A percentile compares a stretch with the other conserved stretches of the same genome.
Evolutionary conservation across 2,329 filamentous ascomycete genomes (phyloP).

Genomic region (Cladophialophora psammophila): DNA sequence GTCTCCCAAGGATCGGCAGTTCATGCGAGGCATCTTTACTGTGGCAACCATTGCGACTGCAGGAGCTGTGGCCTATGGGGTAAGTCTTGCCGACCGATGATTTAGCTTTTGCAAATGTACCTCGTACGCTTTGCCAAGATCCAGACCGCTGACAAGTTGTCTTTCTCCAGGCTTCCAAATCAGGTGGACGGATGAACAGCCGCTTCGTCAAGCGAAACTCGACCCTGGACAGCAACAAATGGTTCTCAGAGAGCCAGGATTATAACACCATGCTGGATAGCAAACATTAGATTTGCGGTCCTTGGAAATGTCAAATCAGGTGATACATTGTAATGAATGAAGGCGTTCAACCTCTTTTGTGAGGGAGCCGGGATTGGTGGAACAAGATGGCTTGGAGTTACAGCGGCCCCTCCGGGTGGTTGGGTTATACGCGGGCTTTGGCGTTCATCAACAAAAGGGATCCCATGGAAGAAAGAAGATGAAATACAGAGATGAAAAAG

Average conservation of each 20-base stretch:
- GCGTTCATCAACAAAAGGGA: not conserved
- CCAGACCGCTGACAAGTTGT: slow-evolving; percentile 8
- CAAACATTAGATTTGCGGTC: slow-evolving; percentile 5
- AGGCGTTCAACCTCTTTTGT: not conserved
- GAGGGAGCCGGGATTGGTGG: not conserved
- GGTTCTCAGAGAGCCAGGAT: slow-evolving; percentile 33
- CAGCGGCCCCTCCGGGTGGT: not conserved
- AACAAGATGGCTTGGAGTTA: not conserved
- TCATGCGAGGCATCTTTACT: slow-evolving; percentile 33
- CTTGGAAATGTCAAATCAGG: not conserved
- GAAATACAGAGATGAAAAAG: not conserved
- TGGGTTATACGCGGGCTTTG: not conserved
- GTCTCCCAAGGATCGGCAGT: slow-evolving; percentile 17
- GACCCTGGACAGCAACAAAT: slow-evolving; percentile 35
- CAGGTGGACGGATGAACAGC: slow-evolving; percentile 29
- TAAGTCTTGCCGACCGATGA: slow-evolving; percentile 31
- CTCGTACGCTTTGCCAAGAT: slow-evolving; percentile 2
- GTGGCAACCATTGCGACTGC: slow-evolving; percentile 24
- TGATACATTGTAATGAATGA: not conserved
- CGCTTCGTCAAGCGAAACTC: slow-evolving; percentile 30
- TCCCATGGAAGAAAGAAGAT: not conserved
- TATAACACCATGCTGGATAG: slow-evolving; percentile 21
- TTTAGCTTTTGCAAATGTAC: not conserved
- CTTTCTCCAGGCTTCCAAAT: slow-evolving; percentile 31
- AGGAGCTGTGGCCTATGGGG: slow-evolving; percentile 32